phyloP scores from a whole-genome alignment of 176 grass and related monocot species.

The Oryza brachyantha region DNA sequence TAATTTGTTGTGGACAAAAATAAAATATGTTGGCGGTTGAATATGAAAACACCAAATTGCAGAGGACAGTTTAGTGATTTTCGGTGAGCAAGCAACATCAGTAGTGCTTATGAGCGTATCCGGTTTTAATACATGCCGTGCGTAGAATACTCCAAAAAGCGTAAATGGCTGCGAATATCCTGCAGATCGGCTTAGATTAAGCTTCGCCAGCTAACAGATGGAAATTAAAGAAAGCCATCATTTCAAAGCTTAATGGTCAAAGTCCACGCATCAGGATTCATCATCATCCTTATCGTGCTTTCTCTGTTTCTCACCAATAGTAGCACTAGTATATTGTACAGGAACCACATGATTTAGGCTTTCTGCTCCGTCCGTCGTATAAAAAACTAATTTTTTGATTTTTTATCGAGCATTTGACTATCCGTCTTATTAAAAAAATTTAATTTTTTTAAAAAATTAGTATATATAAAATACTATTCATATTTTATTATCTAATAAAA shows the following conservation, averaged over 20 bases:
- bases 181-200: not conserved
- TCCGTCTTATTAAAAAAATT: too few relatives aligned
- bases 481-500: too few relatives aligned
- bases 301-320: too few relatives aligned
- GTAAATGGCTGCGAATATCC: not conserved
- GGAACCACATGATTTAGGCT: not conserved
- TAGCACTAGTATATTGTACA: not conserved
- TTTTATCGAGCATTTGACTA: too few relatives aligned
- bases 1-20: too few relatives aligned
- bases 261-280: not conserved
- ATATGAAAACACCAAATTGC: not conserved
- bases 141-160: not conserved
- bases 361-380: too few relatives aligned
- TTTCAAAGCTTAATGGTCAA: not conserved
- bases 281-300: not conserved
- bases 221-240: not conserved
- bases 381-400: too few relatives aligned
- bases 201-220: not conserved
- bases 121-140: not conserved
- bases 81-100: not conserved
- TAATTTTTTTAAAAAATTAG: too few relatives aligned
- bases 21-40: too few relatives aligned
- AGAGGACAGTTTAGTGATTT: not conserved
- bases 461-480: too few relatives aligned
- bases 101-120: constrained; percentile 43